Base-by-base conservation (phyloP, 1,284 basidiomycete genomes). In the Neolentinus lepideus region DNA sequence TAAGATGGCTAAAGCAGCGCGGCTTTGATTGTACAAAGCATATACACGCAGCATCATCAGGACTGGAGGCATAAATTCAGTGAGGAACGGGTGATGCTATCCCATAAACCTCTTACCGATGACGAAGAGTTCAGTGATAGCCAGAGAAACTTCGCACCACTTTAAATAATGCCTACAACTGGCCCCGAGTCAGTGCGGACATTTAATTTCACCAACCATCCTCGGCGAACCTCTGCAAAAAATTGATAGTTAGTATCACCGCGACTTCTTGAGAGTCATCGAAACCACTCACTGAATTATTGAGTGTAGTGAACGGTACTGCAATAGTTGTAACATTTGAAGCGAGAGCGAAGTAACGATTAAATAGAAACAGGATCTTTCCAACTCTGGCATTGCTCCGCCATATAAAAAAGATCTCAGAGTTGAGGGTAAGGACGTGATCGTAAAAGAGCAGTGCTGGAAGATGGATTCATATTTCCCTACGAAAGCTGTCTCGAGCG, bases 391-490 rank as follows among this genome's bases (percentile, higher is more conserved):
- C 56, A 27, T 55, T 58, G 52, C 62, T 57, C n/a, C 51, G 35
- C 62, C 62, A 63, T 16, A 63, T 60, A 46, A 56, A 60, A 1
- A 50, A 46, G 12, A 62, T 26, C 33, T 63, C 62, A 25, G 36
- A 53, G 14, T 54, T 24, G 33, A 63, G 56, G n/a, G 61, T 63
- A 11, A 63, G n/a, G 21, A 53, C 6, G 35, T 58, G 59, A 35
- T 63, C 62, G 52, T 60, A 63, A 31, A 60, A 52, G 52, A 63
- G 56, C 33, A 63, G 57, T 10, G 54, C 59, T 63, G 26, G n/a
- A 52, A 47, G 10, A 27, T 45, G 24, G 27, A 58, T 59, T 47
- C 51, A 52, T 54, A 24, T 58, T 55, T 19, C 29, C 38, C 54
- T 12, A 57, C 46, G 14, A 50, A 25, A 31, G 51, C 55, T 16